These are phyloP conservation scores for Cicer cuneatum DNA, from an alignment of 306 rosid genomes.

Conservation along the genomic window DNA sequence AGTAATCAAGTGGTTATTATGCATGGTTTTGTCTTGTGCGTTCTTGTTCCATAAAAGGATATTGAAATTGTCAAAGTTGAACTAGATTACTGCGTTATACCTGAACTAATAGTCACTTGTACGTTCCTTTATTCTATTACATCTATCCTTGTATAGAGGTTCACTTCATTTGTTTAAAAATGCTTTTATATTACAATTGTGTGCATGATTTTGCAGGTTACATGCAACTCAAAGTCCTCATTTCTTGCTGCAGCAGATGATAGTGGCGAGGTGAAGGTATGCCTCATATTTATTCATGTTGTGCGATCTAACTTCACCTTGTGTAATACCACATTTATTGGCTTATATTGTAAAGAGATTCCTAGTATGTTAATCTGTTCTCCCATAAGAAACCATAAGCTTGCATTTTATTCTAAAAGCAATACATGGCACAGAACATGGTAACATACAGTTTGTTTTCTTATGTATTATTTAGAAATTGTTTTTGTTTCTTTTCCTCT, in stretches of 20 bases:
- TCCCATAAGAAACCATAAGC: conserved; percentile 25
- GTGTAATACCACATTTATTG: conserved; percentile 16
- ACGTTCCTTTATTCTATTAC: conserved; percentile 23
- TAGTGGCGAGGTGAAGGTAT: conserved; percentile 91
- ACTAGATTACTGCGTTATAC: conserved; percentile 29
- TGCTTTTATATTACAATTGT: conserved; percentile 24
- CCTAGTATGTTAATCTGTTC: conserved; percentile 25
- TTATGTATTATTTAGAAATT: conserved; percentile 12
- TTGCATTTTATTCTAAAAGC: conserved; percentile 37
- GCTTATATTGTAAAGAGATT: conserved; percentile 25
- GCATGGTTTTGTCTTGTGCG: background rate
- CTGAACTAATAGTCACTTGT: conserved; percentile 13
- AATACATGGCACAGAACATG: conserved; percentile 29
- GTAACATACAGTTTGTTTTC: background rate
- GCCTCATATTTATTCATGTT: conserved; percentile 34
- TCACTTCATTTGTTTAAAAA: conserved; percentile 29
- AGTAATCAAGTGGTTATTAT: background rate
- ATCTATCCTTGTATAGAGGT: conserved; percentile 8
- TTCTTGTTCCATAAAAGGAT: conserved; percentile 16
- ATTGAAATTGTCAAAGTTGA: conserved; percentile 32
- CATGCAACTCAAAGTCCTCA: conserved; percentile 72
- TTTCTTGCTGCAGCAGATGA: conserved; percentile 98
- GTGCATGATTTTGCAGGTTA: conserved; percentile 61
- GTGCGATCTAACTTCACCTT: background rate
- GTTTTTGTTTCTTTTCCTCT: conserved; percentile 12